Evolutionary conservation across 2,329 filamentous ascomycete species (phyloP).

Genomic region (Monilinia polystroma): DNA sequence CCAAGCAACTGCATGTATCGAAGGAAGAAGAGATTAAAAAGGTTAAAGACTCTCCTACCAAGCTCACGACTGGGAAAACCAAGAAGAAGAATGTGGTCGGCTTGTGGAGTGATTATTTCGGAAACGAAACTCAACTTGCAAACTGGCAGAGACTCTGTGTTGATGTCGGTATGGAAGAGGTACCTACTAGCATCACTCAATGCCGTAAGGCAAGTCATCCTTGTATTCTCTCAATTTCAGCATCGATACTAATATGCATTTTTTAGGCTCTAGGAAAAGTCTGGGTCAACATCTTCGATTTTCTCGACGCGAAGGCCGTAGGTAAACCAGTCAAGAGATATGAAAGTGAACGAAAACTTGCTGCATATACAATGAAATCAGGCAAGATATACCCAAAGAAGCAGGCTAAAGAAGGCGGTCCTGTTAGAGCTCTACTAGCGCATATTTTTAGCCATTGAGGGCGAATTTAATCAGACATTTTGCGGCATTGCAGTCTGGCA

Average conservation of each 20-base stretch:
- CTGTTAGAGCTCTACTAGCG: conserved; percentile 44
- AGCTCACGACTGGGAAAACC: conserved; percentile 4
- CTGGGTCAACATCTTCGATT: conserved; percentile 52
- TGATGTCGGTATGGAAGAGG: conserved; percentile 45
- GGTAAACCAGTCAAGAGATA: conserved; percentile 40
- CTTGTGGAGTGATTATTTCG: conserved; percentile 32
- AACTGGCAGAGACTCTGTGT: conserved; percentile 49
- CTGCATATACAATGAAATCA: conserved; percentile 41
- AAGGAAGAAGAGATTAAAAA: neutral
- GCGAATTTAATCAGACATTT: neutral
- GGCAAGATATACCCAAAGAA: conserved; percentile 49
- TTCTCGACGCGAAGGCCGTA: conserved; percentile 42
- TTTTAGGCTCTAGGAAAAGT: conserved; percentile 45
- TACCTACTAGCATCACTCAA: conserved; percentile 46
- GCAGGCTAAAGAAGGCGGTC: conserved; percentile 44
- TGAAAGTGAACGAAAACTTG: conserved; percentile 39
- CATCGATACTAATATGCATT: neutral
- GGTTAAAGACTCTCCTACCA: neutral
- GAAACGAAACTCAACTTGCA: conserved; percentile 36
- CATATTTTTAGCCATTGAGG: conserved; percentile 34
- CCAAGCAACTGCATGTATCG: neutral
- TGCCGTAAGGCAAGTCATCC: conserved; percentile 46
- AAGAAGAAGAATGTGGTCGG: conserved; percentile 23
- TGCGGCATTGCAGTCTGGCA: neutral
- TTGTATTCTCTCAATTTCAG: neutral